Base-by-base conservation (phyloP, 1,139 yeast genomes). In the Spathaspora sp. region DNA sequence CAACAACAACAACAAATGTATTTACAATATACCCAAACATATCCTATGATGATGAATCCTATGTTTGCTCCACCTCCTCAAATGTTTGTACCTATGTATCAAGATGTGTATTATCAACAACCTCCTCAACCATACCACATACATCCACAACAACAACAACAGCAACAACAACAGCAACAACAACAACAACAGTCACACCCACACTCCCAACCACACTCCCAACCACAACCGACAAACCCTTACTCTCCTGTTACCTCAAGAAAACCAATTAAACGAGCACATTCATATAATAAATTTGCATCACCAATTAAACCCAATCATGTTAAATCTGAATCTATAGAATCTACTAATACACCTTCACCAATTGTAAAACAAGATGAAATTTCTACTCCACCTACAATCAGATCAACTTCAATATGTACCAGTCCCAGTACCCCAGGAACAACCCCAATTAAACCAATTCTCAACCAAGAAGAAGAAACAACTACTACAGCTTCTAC, bases 1-100 rank as follows among this genome's bases (percentile, higher is more conserved):
- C 57, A 56, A 20, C 58, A 52, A 24, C 60, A 56, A 24, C 61
- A 55, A 41, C 64, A 59, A 54, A 52, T 53, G 51, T 60, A 59
- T 43, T 46, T 53, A 51, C 58, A 47, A 49, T 53, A 51, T 53
- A 52, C 50, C 40, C 48, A 51, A 44, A 18, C 44, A 27, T 48
- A 54, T 47, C 50, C 62, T 44, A 39, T 53, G 48, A 46, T 46
- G 55, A 46, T 48, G 40, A 43, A 46, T 47, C 53, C 42, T 11
- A 43, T 47, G 43, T 49, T 45, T 29, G 47, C 44, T 24, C 46
- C 51, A 7, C 36, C 36, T 7, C 36, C 36, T 7, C 36, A 27
- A 11, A 39, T 23, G 38, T 42, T 33, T 29, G 26, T 38, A 13
- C 46, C 41, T n/a, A 26, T 39, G 38, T 43, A 45, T 15, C 43